A percentile compares a stretch with the other conserved stretches of the same genome.
Evolutionary conservation across 2,329 filamentous ascomycete species (phyloP).

Genomic region (Acarospora socialis): DNA sequence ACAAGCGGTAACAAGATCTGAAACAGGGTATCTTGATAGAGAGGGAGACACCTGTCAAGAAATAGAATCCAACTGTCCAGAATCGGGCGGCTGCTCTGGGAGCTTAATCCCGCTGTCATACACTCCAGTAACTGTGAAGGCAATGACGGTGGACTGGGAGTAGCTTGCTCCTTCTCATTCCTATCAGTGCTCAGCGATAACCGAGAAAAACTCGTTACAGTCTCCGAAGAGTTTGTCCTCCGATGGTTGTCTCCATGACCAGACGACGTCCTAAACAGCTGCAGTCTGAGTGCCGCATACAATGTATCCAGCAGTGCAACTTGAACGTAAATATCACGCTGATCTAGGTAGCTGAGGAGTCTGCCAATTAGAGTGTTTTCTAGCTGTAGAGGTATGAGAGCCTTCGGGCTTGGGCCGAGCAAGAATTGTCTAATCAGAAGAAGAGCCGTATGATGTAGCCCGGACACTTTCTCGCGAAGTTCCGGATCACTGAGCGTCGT

Average conservation of each 20-base stretch:
- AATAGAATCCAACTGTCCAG: constrained; percentile 88
- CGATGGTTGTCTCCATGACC: constrained; percentile 22
- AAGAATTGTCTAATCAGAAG: constrained; percentile 57
- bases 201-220: constrained; percentile 27
- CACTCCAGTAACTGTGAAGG: constrained; percentile 63
- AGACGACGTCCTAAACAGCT: constrained; percentile 24
- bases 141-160: constrained; percentile 24
- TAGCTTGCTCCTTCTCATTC: constrained; percentile 23
- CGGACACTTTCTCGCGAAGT: constrained; percentile 40
- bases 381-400: constrained; percentile 49
- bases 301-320: constrained; percentile 67
- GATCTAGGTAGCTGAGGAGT: constrained; percentile 45
- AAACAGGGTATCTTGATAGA: constrained; percentile 75
- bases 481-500: constrained; percentile 20
- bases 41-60: constrained; percentile 64
- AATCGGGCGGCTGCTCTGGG: constrained; percentile 56
- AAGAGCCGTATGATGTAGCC: constrained; percentile 57
- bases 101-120: constrained; percentile 66
- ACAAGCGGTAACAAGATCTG: constrained; percentile 82
- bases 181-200: constrained; percentile 31
- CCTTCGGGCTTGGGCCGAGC: constrained; percentile 44
- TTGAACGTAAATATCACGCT: constrained; percentile 57
- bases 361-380: constrained; percentile 57
- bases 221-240: constrained; percentile 26
- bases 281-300: constrained; percentile 56